phyloP scores from a whole-genome alignment of 805 yeast genomes.

The Metschnikowia santaceciliae region DNA sequence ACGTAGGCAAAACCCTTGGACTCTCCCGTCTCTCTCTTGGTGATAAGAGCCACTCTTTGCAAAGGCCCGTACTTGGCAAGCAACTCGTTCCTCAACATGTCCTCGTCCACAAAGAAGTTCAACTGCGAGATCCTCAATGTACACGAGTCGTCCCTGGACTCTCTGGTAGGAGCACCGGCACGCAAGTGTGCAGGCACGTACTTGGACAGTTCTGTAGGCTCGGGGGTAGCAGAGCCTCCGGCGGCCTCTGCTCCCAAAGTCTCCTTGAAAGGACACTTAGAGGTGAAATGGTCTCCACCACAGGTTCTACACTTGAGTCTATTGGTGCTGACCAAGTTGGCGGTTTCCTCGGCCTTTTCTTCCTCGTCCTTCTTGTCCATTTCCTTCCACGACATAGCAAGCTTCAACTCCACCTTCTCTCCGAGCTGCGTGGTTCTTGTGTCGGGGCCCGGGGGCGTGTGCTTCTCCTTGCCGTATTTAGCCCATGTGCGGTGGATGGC shows the following conservation, averaged over 20 bases:
- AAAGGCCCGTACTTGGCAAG: conserved; percentile 62
- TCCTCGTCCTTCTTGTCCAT: conserved; percentile 69
- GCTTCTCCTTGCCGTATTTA: conserved; percentile 79
- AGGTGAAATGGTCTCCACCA: conserved; percentile 90
- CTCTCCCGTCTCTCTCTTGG: conserved; percentile 89
- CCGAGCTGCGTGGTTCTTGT: conserved; percentile 83
- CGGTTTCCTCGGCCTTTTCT: conserved; percentile 44
- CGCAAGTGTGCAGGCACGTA: conserved; percentile 46
- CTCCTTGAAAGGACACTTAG: conserved; percentile 94
- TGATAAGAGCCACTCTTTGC: conserved; percentile 77
- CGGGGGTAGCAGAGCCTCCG: conserved; percentile 32
- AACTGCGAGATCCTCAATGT: conserved; percentile 90
- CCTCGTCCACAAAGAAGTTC: conserved; percentile 81
- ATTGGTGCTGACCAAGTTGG: conserved; percentile 36
- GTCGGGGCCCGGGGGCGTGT: conserved; percentile 80
- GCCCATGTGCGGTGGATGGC: conserved; percentile 88
- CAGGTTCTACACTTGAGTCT: conserved; percentile 79
- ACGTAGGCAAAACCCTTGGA: conserved; percentile 96
- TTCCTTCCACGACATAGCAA: conserved; percentile 76
- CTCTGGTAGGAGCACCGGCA: conserved; percentile 43
- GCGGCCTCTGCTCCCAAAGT: conserved; percentile 60
- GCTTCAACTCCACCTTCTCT: conserved; percentile 71
- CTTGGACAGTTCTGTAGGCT: conserved; percentile 25
- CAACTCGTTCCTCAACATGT: conserved; percentile 68
- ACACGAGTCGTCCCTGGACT: conserved; percentile 71